Conservation (phyloP, 2,329 filamentous ascomycete species). For the Apiospora sp. region DNA sequence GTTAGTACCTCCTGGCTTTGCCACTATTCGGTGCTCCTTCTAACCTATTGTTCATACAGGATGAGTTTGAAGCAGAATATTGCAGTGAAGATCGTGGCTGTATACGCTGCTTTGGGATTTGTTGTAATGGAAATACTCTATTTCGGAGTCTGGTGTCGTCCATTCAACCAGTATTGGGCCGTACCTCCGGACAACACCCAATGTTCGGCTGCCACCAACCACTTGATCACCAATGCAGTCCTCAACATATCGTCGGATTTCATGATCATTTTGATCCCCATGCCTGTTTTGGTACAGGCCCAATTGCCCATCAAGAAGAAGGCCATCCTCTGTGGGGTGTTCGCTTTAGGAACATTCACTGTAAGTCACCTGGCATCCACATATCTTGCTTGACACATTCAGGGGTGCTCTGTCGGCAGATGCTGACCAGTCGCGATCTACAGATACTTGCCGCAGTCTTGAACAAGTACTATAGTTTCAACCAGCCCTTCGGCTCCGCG, state of each 20-base stretch:
- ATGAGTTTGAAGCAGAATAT: conserved; percentile 55
- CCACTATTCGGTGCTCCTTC: background rate
- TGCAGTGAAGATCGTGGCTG: conserved; percentile 56
- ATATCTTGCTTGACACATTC: background rate
- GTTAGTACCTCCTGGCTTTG: conserved; percentile 38
- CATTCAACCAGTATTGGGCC: conserved; percentile 65
- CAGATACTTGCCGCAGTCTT: conserved; percentile 60
- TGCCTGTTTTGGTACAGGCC: conserved; percentile 60
- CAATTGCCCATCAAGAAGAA: conserved; percentile 61
- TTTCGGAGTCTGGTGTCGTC: conserved; percentile 61
- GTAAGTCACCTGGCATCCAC: conserved; percentile 41
- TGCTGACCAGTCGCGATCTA: background rate
- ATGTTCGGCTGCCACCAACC: conserved; percentile 64
- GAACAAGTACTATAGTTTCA: conserved; percentile 54
- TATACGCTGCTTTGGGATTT: conserved; percentile 56
- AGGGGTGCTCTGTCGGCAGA: background rate
- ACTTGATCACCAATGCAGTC: conserved; percentile 64
- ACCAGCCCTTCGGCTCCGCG: conserved; percentile 45
- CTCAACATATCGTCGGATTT: conserved; percentile 69
- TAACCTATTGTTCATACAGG: conserved; percentile 35
- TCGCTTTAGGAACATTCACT: conserved; percentile 55
- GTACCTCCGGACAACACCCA: conserved; percentile 62
- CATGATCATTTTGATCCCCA: conserved; percentile 64
- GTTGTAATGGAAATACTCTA: conserved; percentile 60
- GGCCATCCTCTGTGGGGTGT: conserved; percentile 55